Evolutionary conservation across 441 rosid species (phyloP).

Genomic region (Eruca vesicaria): DNA sequence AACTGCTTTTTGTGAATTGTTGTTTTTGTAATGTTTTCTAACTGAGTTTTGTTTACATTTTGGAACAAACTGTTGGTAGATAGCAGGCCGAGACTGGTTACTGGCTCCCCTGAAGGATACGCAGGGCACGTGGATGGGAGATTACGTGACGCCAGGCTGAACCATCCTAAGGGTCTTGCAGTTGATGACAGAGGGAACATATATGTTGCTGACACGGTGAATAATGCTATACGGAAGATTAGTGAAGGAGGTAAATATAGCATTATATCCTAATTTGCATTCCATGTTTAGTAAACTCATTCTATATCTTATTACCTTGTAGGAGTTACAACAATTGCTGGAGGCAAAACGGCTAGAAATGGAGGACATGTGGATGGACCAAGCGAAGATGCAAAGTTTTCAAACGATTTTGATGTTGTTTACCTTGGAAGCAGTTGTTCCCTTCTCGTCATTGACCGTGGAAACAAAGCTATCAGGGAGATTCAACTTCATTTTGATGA

Average conservation of each 20-base stretch:
- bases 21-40: not conserved
- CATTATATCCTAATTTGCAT: not conserved
- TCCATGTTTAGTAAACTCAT: not conserved
- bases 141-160: slow-evolving; percentile 75
- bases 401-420: slow-evolving; percentile 77
- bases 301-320: slow-evolving; percentile 17
- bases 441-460: slow-evolving; percentile 77
- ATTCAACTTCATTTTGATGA: too few relatives aligned
- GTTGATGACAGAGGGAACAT: slow-evolving; percentile 88
- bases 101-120: slow-evolving; percentile 87
- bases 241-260: slow-evolving; percentile 67
- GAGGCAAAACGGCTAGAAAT: slow-evolving; percentile 67
- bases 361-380: slow-evolving; percentile 90
- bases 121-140: slow-evolving; percentile 88
- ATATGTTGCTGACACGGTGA: slow-evolving; percentile 84
- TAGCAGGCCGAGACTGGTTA: slow-evolving; percentile 83
- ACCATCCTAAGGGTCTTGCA: slow-evolving; percentile 81
- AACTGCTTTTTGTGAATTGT: not conserved
- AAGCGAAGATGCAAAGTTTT: slow-evolving; percentile 87
- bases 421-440: slow-evolving; percentile 82
- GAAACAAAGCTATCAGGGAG: slow-evolving; percentile 80
- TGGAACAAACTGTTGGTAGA: slow-evolving; percentile 45
- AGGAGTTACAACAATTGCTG: slow-evolving; percentile 93
- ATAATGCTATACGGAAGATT: slow-evolving; percentile 90
- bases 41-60: not conserved